A percentile compares a stretch with the other conserved stretches of the same genome.
Evolutionary conservation across 441 rosid genomes (phyloP).

Genomic region (Kokia cookei): DNA sequence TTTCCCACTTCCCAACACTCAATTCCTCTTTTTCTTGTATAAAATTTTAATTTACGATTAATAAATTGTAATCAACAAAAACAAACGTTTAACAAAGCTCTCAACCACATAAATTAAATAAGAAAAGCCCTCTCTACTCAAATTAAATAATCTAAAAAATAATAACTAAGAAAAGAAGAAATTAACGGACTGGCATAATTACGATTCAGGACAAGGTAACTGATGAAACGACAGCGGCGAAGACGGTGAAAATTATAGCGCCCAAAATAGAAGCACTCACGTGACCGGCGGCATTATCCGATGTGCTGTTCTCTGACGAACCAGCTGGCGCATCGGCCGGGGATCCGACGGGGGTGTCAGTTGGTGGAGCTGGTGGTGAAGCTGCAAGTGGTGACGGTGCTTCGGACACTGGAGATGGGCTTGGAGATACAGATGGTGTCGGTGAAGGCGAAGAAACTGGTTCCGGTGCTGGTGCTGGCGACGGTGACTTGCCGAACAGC

Average conservation of each 20-base stretch:
- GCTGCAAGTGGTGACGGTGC: conserved; percentile 63
- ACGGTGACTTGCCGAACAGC: conserved; percentile 57
- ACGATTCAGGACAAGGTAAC: conserved; percentile 38
- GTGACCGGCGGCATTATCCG: conserved; percentile 34
- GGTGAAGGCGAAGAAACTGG: conserved; percentile 46
- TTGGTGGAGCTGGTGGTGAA: conserved; percentile 85
- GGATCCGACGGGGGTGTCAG: conserved; percentile 48
- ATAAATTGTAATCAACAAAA: neutral
- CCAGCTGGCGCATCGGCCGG: conserved; percentile 53
- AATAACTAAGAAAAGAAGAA: neutral
- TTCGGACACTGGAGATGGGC: conserved; percentile 42
- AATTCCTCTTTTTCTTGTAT: neutral
- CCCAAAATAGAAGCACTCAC: conserved; percentile 35
- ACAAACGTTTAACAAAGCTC: neutral
- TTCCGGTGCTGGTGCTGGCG: conserved; percentile 66
- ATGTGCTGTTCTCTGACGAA: conserved; percentile 39
- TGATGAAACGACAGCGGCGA: conserved; percentile 30
- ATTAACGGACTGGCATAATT: conserved; percentile 25
- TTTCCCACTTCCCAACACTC: neutral
- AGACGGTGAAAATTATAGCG: conserved; percentile 7
- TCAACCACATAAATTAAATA: conserved; percentile 2
- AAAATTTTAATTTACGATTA: neutral
- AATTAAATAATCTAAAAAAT: neutral
- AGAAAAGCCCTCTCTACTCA: neutral
- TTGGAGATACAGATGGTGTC: conserved; percentile 34